These are phyloP conservation scores for Talaromyces sp. DNA, from an alignment of 2,329 filamentous ascomycete genomes.

Conservation along the genomic window DNA sequence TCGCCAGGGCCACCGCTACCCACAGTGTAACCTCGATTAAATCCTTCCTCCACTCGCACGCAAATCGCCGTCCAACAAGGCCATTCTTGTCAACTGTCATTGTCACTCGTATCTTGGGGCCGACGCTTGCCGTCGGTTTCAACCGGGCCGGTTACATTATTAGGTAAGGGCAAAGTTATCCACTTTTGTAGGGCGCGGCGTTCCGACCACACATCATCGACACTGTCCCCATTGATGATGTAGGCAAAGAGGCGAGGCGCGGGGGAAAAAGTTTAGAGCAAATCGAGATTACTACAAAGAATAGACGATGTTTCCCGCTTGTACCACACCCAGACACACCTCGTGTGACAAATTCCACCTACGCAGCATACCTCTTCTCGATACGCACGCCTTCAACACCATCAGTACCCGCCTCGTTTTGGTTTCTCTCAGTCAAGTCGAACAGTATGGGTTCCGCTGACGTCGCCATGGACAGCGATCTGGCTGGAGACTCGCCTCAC, in stretches of 20 bases:
- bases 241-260: background rate
- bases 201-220: background rate
- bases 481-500: slow-evolving; percentile 44
- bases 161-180: background rate
- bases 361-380: background rate
- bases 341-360: background rate
- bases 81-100: background rate
- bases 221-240: background rate
- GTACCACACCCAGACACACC: background rate
- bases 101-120: background rate
- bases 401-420: background rate
- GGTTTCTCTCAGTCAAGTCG: background rate
- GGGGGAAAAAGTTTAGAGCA: background rate
- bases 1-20: background rate
- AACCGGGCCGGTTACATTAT: background rate
- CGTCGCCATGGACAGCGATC: slow-evolving; percentile 23
- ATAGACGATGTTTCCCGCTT: background rate
- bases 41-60: background rate
- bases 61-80: background rate
- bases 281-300: background rate
- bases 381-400: background rate
- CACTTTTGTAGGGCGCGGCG: background rate
- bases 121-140: background rate
- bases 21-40: background rate
- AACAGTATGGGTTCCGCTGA: slow-evolving; percentile 30